Conservation (phyloP, 2,329 filamentous ascomycete species). For the Colletotrichum sp. region DNA sequence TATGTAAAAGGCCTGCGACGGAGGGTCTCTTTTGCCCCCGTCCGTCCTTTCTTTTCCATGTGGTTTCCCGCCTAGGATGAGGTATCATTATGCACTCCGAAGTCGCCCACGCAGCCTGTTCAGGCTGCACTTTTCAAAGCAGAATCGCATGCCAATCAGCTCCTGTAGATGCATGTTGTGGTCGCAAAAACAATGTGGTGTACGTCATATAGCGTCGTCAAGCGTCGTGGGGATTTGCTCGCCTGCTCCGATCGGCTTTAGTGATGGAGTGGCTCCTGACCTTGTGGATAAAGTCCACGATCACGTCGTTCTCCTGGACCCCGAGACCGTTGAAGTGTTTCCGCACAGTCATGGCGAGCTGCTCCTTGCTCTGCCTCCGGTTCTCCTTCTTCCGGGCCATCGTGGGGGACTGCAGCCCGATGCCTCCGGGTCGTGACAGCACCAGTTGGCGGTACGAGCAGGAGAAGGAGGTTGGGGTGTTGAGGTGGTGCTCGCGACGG, state of each 20-base stretch:
- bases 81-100: slow-evolving; percentile 22
- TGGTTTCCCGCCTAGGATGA: slow-evolving; percentile 9
- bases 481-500: slow-evolving; percentile 74
- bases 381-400: slow-evolving; percentile 72
- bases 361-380: slow-evolving; percentile 72
- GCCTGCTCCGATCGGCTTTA: slow-evolving; percentile 12
- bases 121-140: neutral
- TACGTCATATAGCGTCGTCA: slow-evolving; percentile 4
- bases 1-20: neutral
- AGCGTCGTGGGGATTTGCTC: slow-evolving; percentile 11
- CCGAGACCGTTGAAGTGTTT: slow-evolving; percentile 86
- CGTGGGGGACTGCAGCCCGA: slow-evolving; percentile 76
- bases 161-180: neutral
- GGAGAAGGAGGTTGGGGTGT: slow-evolving; percentile 73
- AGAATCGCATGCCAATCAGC: neutral
- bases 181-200: neutral
- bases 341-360: slow-evolving; percentile 73
- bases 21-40: neutral
- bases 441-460: slow-evolving; percentile 67
- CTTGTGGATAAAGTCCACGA: slow-evolving; percentile 80
- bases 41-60: neutral
- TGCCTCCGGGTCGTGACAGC: slow-evolving; percentile 64
- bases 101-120: slow-evolving; percentile 14
- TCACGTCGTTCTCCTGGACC: slow-evolving; percentile 81
- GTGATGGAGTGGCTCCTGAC: slow-evolving; percentile 39